Evolutionary conservation across 2,329 filamentous ascomycete genomes (phyloP).

Genomic region (Penicillium brasilianum): DNA sequence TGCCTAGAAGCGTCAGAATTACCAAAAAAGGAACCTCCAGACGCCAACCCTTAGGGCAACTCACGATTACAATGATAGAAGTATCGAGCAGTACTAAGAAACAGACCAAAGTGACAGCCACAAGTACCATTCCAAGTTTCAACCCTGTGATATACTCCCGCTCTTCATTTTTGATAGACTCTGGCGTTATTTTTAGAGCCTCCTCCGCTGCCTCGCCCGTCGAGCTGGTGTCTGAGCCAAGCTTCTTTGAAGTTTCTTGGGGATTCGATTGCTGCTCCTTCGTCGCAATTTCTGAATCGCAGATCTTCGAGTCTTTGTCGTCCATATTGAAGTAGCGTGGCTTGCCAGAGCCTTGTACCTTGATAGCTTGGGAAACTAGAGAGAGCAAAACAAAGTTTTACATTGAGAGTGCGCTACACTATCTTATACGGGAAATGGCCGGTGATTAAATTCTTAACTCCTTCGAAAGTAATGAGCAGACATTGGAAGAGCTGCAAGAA

Average conservation of each 20-base stretch:
- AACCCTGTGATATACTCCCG: conserved; percentile 20
- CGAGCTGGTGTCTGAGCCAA: background rate
- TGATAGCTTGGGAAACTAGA: background rate
- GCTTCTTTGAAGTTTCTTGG: conserved; percentile 7
- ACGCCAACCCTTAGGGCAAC: background rate
- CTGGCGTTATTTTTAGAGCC: background rate
- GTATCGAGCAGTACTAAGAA: conserved; percentile 26
- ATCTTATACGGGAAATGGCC: background rate
- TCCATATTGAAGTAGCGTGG: background rate
- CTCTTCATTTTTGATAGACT: conserved; percentile 11
- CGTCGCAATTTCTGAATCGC: background rate
- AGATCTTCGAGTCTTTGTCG: background rate
- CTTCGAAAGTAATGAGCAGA: background rate
- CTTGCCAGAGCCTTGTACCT: background rate
- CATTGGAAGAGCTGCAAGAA: background rate
- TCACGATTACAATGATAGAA: conserved; percentile 25
- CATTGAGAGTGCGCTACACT: background rate
- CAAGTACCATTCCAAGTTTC: conserved; percentile 17
- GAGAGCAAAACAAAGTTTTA: background rate
- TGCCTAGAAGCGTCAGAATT: conserved; percentile 13
- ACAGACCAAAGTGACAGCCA: conserved; percentile 19
- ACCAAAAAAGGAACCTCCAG: background rate
- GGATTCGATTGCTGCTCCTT: background rate
- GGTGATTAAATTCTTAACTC: background rate
- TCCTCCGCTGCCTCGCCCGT: background rate